Conservation (phyloP, 2,329 filamentous ascomycete species). For the Trichophaea hybrida region DNA sequence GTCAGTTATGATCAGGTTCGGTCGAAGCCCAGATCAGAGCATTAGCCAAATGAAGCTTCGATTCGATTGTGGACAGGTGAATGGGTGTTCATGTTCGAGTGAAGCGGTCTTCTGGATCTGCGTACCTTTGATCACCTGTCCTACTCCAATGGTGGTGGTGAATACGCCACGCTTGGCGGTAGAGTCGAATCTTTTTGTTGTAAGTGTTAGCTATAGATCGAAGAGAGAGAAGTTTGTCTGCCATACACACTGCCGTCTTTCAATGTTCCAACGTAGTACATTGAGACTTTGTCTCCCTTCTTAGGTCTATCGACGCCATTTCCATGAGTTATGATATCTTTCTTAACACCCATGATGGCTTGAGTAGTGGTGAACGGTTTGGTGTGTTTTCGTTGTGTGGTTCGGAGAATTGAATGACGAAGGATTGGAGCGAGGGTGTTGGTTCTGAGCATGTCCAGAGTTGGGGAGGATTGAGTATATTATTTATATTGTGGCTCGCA, state of each 20-base stretch:
- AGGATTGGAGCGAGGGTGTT: not conserved
- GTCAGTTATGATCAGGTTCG: not conserved
- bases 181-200: conserved; percentile 61
- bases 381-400: not conserved
- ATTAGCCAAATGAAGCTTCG: not conserved
- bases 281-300: conserved; percentile 59
- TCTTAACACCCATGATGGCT: conserved; percentile 55
- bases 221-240: conserved; percentile 4
- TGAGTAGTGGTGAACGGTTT: conserved; percentile 19
- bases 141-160: conserved; percentile 61
- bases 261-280: conserved; percentile 84
- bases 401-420: not conserved
- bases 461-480: not conserved
- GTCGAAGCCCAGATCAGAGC: not conserved
- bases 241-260: conserved; percentile 63
- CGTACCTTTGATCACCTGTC: conserved; percentile 73
- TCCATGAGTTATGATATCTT: conserved; percentile 49
- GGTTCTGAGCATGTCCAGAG: not conserved
- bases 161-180: conserved; percentile 67
- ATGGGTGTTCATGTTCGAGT: not conserved
- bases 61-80: not conserved
- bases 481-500: not conserved
- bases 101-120: not conserved
- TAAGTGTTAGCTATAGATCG: conserved; percentile 10
- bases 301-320: conserved; percentile 45